Evolutionary conservation across 2,329 filamentous ascomycete species (phyloP).

Genomic region (Cladosporium oxysporum): DNA sequence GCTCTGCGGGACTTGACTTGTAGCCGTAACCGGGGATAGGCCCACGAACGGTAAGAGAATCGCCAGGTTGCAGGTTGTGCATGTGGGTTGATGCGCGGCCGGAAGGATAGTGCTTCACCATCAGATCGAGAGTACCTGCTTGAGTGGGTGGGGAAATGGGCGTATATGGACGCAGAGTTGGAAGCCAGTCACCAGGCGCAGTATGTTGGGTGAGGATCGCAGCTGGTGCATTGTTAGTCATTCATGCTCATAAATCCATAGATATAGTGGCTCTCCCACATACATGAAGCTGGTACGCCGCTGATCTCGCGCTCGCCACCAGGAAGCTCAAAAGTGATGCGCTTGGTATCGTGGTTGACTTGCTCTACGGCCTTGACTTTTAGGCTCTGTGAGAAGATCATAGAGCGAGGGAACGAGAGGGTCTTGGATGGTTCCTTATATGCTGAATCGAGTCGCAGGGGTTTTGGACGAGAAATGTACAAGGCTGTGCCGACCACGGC

Average conservation of each 20-base stretch:
- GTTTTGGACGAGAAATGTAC: conserved; percentile 21
- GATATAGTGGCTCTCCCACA: background rate
- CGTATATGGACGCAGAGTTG: conserved; percentile 66
- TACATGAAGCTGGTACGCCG: conserved; percentile 35
- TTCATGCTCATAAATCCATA: background rate
- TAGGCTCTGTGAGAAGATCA: conserved; percentile 37
- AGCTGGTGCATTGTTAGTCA: conserved; percentile 36
- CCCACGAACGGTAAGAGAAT: conserved; percentile 59
- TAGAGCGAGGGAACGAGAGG: conserved; percentile 33
- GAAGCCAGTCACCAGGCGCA: conserved; percentile 59
- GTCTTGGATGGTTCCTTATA: conserved; percentile 30
- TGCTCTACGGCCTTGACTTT: conserved; percentile 35
- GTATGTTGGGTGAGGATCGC: conserved; percentile 63
- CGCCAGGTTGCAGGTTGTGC: conserved; percentile 65
- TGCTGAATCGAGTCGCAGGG: conserved; percentile 32
- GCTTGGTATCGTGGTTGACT: conserved; percentile 38
- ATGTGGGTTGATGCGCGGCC: conserved; percentile 66
- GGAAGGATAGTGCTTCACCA: conserved; percentile 68
- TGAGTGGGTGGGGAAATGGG: conserved; percentile 61
- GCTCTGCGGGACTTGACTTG: conserved; percentile 26
- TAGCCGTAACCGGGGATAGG: conserved; percentile 47
- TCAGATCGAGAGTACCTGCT: conserved; percentile 61
- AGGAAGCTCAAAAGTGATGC: conserved; percentile 36
- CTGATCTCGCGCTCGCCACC: conserved; percentile 33
- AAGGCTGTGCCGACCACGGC: conserved; percentile 20